Percentiles rank a stretch among this genome's conserved stretches.
These are phyloP conservation scores for Parvularia atlantis DNA, from an alignment of 78 protist genomes.

Conservation along the genomic window DNA sequence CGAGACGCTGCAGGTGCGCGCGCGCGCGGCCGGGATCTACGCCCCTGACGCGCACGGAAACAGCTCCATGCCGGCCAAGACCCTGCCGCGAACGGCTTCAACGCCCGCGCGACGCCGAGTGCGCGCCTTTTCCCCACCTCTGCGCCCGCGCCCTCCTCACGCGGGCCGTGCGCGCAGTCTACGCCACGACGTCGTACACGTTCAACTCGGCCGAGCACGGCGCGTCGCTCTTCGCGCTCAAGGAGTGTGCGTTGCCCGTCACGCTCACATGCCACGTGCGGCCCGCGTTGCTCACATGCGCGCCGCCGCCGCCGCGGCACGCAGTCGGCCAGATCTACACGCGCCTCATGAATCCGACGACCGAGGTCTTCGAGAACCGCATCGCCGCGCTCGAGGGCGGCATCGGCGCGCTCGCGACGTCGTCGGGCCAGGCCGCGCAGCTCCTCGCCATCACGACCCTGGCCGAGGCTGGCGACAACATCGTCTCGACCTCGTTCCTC, in stretches of 20 bases:
- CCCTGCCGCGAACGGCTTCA: too few relatives aligned
- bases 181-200: slow-evolving; percentile 16
- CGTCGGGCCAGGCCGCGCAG: slow-evolving; percentile 44
- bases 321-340: slow-evolving; percentile 45
- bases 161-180: slow-evolving; percentile 31
- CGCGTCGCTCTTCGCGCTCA: slow-evolving; percentile 30
- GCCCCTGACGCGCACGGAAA: too few relatives aligned
- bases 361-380: slow-evolving; percentile 25
- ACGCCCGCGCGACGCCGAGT: too few relatives aligned
- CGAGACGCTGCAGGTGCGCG: too few relatives aligned
- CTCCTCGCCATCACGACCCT: slow-evolving; percentile 14
- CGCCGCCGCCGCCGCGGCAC: too few relatives aligned
- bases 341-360: slow-evolving; percentile 34
- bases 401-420: slow-evolving; percentile 1
- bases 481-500: slow-evolving; percentile 15
- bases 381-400: slow-evolving; percentile 19
- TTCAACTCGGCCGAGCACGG: slow-evolving; percentile 39
- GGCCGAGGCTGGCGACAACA: slow-evolving; percentile 49
- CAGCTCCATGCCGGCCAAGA: too few relatives aligned
- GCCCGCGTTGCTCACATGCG: too few relatives aligned
- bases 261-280: too few relatives aligned
- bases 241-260: too few relatives aligned
- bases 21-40: too few relatives aligned
- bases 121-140: too few relatives aligned
- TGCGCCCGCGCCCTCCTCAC: too few relatives aligned